phyloP scores from a whole-genome alignment of 495 filamentous ascomycete genomes.

The Halenospora varia region DNA sequence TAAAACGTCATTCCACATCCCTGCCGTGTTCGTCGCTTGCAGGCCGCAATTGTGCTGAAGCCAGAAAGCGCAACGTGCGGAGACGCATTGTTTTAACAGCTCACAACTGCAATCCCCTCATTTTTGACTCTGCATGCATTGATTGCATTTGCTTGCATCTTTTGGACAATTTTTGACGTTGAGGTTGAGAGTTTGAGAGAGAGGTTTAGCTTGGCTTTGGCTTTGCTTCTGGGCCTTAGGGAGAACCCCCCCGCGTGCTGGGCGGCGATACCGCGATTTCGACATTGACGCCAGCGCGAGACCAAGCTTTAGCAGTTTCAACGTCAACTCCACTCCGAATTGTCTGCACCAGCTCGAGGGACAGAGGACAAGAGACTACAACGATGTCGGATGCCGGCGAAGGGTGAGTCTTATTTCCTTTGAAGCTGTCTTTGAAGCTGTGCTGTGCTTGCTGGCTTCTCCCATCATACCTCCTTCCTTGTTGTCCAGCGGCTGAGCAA shows the following conservation, averaged over 20 bases:
- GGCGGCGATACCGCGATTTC: no score
- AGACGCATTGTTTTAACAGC: neutral
- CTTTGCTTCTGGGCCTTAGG: no score
- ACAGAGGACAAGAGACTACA: neutral
- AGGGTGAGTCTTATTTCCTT: conserved; percentile 4
- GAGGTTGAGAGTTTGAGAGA: no score
- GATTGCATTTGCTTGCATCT: neutral
- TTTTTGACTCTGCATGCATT: neutral
- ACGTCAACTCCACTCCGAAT: neutral
- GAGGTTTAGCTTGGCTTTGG: no score
- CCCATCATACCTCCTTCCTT: neutral
- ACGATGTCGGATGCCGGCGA: conserved; percentile 16
- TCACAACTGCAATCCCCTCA: neutral
- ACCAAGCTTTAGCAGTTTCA: neutral
- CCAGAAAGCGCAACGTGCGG: neutral
- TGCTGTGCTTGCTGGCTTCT: neutral
- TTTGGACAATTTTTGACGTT: no score
- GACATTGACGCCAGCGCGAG: neutral
- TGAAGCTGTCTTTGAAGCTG: neutral
- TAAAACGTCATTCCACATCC: no score
- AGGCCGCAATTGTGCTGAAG: neutral
- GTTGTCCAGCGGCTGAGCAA: neutral
- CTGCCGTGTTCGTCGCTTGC: neutral
- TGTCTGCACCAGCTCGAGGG: neutral
- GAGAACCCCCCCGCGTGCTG: no score